Evolutionary conservation across 2,329 filamentous ascomycete species (phyloP).

Genomic region (Zopfia rhizophila): DNA sequence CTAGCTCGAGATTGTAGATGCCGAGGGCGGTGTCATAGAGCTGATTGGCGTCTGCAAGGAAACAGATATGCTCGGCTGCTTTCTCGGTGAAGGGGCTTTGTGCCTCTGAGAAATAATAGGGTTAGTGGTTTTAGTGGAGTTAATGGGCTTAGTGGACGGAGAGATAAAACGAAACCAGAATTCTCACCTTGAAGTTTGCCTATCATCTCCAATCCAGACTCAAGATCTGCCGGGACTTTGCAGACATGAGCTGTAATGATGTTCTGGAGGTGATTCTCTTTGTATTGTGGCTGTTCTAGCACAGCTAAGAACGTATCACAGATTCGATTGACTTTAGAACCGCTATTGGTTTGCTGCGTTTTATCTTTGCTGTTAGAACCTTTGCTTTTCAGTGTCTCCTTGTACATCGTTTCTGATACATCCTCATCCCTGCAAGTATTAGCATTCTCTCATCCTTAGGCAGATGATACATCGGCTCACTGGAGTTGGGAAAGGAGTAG

Average conservation of each 20-base stretch:
- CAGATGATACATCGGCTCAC: conserved; percentile 56
- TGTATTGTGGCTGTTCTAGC: conserved; percentile 64
- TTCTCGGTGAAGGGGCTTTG: conserved; percentile 76
- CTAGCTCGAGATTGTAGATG: conserved; percentile 89
- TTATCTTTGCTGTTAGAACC: conserved; percentile 30
- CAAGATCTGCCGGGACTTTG: conserved; percentile 89
- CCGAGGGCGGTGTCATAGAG: conserved; percentile 92
- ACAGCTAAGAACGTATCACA: conserved; percentile 84
- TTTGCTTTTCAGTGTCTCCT: conserved; percentile 74
- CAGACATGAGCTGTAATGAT: conserved; percentile 94
- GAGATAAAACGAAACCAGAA: neutral
- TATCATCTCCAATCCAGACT: conserved; percentile 83
- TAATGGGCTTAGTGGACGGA: too few species aligned
- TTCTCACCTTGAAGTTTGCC: conserved; percentile 69
- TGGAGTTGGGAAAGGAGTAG: conserved; percentile 88
- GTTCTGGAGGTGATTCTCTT: conserved; percentile 80
- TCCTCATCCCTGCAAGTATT: conserved; percentile 75
- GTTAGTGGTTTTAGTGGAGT: neutral
- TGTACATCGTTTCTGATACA: conserved; percentile 92
- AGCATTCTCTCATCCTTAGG: too few species aligned
- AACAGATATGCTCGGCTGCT: conserved; percentile 96
- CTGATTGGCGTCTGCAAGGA: conserved; percentile 91
- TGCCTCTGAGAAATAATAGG: conserved; percentile 22
- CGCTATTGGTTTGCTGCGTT: conserved; percentile 30
- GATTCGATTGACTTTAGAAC: conserved; percentile 82